Percentiles rank a stretch among this genome's conserved stretches.
phyloP scores from a whole-genome alignment of 768 basidiomycete species.

The Tricholoma sp. region DNA sequence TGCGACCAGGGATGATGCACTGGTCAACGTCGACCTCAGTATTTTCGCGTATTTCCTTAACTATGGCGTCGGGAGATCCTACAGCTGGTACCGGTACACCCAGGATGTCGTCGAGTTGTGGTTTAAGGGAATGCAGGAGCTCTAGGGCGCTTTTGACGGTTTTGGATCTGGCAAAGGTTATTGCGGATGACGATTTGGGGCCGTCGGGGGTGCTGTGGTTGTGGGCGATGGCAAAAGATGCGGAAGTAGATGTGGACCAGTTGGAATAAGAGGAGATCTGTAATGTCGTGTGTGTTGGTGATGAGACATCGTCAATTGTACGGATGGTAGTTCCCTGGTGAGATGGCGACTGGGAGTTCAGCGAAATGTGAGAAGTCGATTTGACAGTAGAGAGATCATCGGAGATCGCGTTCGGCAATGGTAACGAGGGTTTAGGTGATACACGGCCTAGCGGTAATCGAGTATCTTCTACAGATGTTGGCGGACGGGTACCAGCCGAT shows the following conservation, averaged over 20 bases:
- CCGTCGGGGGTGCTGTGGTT: not conserved
- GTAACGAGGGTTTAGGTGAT: not conserved
- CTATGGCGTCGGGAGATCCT: not conserved
- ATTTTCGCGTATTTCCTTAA: slow-evolving; percentile 18
- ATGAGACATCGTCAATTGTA: not conserved
- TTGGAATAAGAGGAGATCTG: no score
- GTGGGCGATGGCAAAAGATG: not conserved
- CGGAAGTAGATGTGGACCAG: not conserved
- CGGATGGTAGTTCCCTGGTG: not conserved
- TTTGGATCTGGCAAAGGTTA: not conserved
- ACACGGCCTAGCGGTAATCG: not conserved
- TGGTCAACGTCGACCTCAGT: slow-evolving; percentile 11
- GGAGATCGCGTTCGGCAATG: no score
- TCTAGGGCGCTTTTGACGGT: slow-evolving; percentile 38
- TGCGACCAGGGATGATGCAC: not conserved
- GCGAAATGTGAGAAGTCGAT: not conserved
- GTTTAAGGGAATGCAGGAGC: slow-evolving; percentile 37
- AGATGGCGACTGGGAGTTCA: not conserved
- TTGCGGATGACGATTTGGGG: not conserved
- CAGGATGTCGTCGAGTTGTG: slow-evolving; percentile 39
- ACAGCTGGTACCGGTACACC: slow-evolving; percentile 6
- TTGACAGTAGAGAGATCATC: not conserved
- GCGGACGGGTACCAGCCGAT: not conserved
- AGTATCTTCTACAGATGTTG: not conserved
- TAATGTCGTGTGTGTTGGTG: not conserved